These are phyloP conservation scores for Aureobasidium musti DNA, from an alignment of 2,329 filamentous ascomycete species.

Conservation along the genomic window DNA sequence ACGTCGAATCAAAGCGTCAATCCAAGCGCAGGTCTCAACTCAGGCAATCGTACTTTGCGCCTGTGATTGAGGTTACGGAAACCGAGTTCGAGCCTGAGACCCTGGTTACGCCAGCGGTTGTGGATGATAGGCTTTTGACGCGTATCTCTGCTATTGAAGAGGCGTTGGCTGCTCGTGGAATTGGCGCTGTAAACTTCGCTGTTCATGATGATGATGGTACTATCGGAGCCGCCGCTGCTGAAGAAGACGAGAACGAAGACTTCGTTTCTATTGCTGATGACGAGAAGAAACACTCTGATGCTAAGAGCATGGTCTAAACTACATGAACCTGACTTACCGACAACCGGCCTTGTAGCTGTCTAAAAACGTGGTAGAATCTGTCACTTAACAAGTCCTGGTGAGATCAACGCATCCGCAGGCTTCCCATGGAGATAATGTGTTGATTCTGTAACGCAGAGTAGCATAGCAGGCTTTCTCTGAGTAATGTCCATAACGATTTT, in stretches of 20 bases:
- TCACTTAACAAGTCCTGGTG: too few species aligned
- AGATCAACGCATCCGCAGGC: too few species aligned
- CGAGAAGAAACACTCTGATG: conserved; percentile 20
- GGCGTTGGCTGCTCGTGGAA: neutral
- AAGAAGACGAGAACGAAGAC: neutral
- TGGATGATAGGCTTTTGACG: conserved; percentile 21
- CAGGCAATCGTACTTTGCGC: neutral
- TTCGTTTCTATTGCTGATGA: neutral
- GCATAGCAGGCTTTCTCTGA: neutral
- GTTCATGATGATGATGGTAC: conserved; percentile 13
- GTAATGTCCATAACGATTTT: too few species aligned
- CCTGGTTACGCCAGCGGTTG: neutral
- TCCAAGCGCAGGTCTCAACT: conserved; percentile 20
- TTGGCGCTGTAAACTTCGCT: conserved; percentile 24
- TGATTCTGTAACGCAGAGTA: neutral
- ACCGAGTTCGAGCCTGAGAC: neutral
- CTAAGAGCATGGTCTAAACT: conserved; percentile 23
- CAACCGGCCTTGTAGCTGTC: neutral
- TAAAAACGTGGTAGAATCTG: neutral
- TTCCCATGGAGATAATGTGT: too few species aligned
- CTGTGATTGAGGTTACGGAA: neutral
- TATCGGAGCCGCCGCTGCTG: neutral
- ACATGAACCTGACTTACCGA: neutral
- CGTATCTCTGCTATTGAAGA: conserved; percentile 20
- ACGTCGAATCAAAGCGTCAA: conserved; percentile 7